A percentile compares a stretch with the other conserved stretches of the same genome.
Evolutionary conservation across 352 stramenopile species (phyloP).

Genomic region (Pythium rishiriense): DNA sequence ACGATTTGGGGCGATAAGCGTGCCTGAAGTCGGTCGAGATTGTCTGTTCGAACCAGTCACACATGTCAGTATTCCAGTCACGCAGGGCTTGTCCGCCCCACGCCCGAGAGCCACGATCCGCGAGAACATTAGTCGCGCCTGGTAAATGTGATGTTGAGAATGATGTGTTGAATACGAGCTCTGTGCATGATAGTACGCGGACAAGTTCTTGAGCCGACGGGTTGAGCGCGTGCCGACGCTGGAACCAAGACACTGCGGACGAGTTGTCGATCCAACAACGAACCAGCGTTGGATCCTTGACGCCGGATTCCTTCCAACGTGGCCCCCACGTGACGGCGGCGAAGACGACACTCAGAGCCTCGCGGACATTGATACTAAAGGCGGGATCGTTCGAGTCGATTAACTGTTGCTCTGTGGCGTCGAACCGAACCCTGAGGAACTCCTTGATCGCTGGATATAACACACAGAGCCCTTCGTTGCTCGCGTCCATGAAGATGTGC

Average conservation of each 20-base stretch:
- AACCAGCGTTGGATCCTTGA: not conserved
- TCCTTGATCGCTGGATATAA: not conserved
- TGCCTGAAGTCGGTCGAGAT: no score
- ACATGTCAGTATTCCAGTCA: slow-evolving; percentile 18
- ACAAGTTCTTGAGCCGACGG: slow-evolving; percentile 8
- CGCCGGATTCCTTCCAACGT: not conserved
- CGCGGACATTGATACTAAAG: not conserved
- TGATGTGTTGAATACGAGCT: slow-evolving; percentile 26
- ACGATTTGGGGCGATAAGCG: slow-evolving; percentile 8
- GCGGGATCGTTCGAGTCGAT: not conserved
- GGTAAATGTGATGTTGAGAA: slow-evolving; percentile 26
- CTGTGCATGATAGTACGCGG: slow-evolving; percentile 17
- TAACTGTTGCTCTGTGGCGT: not conserved
- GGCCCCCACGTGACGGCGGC: not conserved
- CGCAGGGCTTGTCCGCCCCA: slow-evolving; percentile 13
- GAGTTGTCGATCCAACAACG: slow-evolving; percentile 19
- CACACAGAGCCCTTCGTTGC: not conserved
- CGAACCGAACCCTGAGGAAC: not conserved
- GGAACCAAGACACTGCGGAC: slow-evolving; percentile 5
- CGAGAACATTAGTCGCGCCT: slow-evolving; percentile 19
- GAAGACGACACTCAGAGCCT: not conserved
- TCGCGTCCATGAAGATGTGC: slow-evolving; percentile 2
- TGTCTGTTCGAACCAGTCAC: slow-evolving; percentile 3
- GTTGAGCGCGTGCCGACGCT: not conserved
- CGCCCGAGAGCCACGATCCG: slow-evolving; percentile 21